Evolutionary conservation across 495 filamentous ascomycete species (phyloP).

Genomic region (Neurospora discreta): DNA sequence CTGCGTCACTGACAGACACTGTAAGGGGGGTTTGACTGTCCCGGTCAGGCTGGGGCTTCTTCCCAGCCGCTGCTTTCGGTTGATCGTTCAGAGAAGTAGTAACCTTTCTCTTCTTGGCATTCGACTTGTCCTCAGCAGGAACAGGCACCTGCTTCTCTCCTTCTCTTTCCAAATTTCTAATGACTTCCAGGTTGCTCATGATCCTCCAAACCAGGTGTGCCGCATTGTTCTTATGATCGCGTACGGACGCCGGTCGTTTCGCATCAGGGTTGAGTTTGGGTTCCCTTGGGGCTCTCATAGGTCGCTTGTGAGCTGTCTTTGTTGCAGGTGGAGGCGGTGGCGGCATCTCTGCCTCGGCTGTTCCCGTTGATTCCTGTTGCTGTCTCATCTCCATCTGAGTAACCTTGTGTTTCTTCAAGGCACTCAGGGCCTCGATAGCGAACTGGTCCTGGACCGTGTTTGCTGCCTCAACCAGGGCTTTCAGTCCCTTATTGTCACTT

Average conservation of each 20-base stretch:
- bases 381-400: background rate
- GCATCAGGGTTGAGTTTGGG: constrained; percentile 21
- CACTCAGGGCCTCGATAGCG: background rate
- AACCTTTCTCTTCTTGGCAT: background rate
- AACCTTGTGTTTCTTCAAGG: background rate
- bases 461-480: background rate
- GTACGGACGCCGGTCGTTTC: constrained; percentile 22
- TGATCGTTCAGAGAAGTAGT: background rate
- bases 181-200: constrained; percentile 3
- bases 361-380: background rate
- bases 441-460: background rate
- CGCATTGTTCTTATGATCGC: constrained; percentile 26
- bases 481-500: background rate
- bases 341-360: background rate
- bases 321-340: background rate
- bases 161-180: background rate
- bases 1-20: background rate
- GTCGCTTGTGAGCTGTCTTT: background rate
- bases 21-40: background rate
- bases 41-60: background rate
- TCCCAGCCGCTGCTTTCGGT: background rate
- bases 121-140: background rate
- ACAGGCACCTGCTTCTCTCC: background rate
- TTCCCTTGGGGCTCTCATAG: constrained; percentile 1
- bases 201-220: constrained; percentile 26